Percentiles rank a stretch among this genome's conserved stretches.
These are phyloP conservation scores for Seminavis robusta DNA, from an alignment of 108 stramenopile genomes.

Conservation along the genomic window DNA sequence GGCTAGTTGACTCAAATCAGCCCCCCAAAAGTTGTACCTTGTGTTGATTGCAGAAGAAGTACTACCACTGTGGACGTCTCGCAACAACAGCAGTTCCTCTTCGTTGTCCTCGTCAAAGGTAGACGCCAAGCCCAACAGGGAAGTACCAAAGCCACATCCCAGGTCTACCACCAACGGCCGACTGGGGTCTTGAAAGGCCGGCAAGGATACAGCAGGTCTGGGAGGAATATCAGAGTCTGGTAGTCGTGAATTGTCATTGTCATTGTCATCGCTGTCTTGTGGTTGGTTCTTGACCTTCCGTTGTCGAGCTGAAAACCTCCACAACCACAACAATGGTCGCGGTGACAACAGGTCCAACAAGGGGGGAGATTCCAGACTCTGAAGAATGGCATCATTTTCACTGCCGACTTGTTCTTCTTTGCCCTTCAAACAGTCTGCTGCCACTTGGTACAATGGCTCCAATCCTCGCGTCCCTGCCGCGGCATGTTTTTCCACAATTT, in stretches of 20 bases:
- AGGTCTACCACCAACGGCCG: slow-evolving; percentile 66
- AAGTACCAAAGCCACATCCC: slow-evolving; percentile 78
- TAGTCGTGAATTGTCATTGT: too few species aligned
- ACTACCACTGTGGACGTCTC: too few species aligned
- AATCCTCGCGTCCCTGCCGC: slow-evolving; percentile 48
- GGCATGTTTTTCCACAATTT: slow-evolving; percentile 65
- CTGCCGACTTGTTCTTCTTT: background rate
- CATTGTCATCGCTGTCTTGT: background rate
- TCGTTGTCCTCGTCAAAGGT: background rate
- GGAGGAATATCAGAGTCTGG: too few species aligned
- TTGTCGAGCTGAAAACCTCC: slow-evolving; percentile 65
- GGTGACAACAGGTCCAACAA: slow-evolving; percentile 34
- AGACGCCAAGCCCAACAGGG: slow-evolving; percentile 53
- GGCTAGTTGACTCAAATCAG: slow-evolving; percentile 56
- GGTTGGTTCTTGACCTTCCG: background rate
- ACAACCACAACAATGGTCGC: slow-evolving; percentile 51
- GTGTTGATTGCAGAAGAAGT: background rate
- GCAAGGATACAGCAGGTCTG: too few species aligned
- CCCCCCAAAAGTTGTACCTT: slow-evolving; percentile 65
- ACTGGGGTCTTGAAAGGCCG: slow-evolving; percentile 34
- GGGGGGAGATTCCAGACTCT: background rate
- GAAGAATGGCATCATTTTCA: background rate
- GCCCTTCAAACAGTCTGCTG: background rate
- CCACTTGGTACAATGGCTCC: background rate
- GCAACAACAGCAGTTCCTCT: background rate